Base-by-base conservation (phyloP, 495 filamentous ascomycete genomes). In the Penicillium nucicola region DNA sequence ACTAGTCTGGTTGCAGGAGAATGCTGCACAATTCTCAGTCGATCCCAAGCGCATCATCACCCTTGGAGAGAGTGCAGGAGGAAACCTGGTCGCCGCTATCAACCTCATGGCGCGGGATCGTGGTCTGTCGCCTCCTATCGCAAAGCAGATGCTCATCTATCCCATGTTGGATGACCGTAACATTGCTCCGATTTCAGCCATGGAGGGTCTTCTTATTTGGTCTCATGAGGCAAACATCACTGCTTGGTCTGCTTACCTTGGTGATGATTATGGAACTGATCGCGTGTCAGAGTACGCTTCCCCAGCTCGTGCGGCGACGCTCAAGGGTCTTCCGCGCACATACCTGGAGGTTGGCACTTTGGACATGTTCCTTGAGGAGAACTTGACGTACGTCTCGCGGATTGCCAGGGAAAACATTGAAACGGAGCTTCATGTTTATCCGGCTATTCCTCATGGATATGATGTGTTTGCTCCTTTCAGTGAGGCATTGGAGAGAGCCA, bases 31-130 rank as follows among this genome's bases (percentile, higher is more conserved):
- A 47, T 58, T 79, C 15, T 56, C 51, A 13, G 58, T 81, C 20
- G 79, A 88, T 52, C 82, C 81, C 0, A 53, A 69, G 8, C 79
- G 83, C 37, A 78, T 89, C 20, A 78, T 80, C 7, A 78, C 86
- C 20, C 74, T 80, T 48, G 83, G 85, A 31, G 79, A 77, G 5
- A 83, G 78, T 4, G 85, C 84, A 1, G 86, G 85, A 5, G 84
- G 78, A 1, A 78, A 67, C 47, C 52, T 78, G 13, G 68, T 76
- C 0, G 68, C 77, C 2, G 65, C 55, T 1, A 53, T 76, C 12
- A 61, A 67, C 3, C 49, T 80, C 23, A 54, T 76, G 51, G 76
- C 73, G 12, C 64, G 75, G n/a, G 76, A 80, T 46, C 67, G 68
- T 0, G 52, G 56, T 20, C 49, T 56, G 3, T 45, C 70, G n/a